A percentile compares a stretch with the other conserved stretches of the same genome.
These are phyloP conservation scores for Pseudocercospora vitis DNA, from an alignment of 2,329 filamentous ascomycete genomes.

Conservation along the genomic window DNA sequence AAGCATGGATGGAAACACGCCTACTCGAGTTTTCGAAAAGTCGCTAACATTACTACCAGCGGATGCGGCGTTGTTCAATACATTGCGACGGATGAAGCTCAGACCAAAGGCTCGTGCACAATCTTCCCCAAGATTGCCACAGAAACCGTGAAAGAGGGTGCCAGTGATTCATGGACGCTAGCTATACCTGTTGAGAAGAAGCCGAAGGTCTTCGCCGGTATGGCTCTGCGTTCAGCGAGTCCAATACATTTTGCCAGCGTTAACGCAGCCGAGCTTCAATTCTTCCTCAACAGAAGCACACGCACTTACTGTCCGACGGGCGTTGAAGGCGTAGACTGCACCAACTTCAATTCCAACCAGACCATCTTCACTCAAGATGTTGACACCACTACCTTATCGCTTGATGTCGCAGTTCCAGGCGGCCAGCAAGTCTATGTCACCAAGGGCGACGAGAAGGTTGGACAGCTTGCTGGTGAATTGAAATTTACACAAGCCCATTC, in stretches of 20 bases:
- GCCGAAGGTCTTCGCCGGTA: constrained; percentile 26
- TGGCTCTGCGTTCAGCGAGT: constrained; percentile 26
- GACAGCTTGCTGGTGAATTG: constrained; percentile 28
- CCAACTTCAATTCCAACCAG: constrained; percentile 12
- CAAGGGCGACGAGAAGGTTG: constrained; percentile 10
- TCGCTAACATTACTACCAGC: background rate
- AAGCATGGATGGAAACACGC: too few relatives aligned
- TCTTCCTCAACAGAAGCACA: constrained; percentile 34
- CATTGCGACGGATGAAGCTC: constrained; percentile 13
- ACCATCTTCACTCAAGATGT: constrained; percentile 30
- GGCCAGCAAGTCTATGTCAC: constrained; percentile 37
- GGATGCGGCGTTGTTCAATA: constrained; percentile 19
- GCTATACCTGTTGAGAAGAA: constrained; percentile 7
- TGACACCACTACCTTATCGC: constrained; percentile 22
- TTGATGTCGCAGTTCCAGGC: constrained; percentile 33
- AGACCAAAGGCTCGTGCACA: constrained; percentile 18
- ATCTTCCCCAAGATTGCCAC: constrained; percentile 7
- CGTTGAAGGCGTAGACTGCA: constrained; percentile 4
- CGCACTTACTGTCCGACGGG: constrained; percentile 32
- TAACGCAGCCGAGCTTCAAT: constrained; percentile 26
- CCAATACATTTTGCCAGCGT: constrained; percentile 31
- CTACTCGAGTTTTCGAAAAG: background rate
- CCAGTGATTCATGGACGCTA: constrained; percentile 14
- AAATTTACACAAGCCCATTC: constrained; percentile 35
- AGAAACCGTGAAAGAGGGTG: constrained; percentile 5